Evolutionary conservation across 2,329 filamentous ascomycete genomes (phyloP).

Genomic region (Fusarium illudens): DNA sequence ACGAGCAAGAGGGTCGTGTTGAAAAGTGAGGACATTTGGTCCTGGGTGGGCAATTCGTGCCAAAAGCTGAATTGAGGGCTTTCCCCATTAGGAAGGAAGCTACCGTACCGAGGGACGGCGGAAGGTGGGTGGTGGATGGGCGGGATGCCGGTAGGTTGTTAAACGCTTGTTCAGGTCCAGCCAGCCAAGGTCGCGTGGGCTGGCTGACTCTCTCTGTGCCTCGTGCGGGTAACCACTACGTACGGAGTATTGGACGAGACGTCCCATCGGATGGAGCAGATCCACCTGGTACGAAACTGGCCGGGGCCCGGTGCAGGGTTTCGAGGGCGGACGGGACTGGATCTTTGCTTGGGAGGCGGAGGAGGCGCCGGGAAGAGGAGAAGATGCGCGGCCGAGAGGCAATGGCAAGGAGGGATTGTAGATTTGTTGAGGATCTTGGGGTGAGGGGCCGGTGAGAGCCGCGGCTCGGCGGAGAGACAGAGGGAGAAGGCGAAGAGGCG

Average conservation of each 20-base stretch:
- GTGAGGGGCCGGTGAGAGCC: conserved; percentile 21
- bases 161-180: background rate
- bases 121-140: background rate
- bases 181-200: conserved; percentile 8
- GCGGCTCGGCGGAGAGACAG: conserved; percentile 19
- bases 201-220: background rate
- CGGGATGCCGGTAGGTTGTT: background rate
- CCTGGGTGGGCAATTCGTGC: background rate
- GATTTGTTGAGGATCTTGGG: conserved; percentile 39
- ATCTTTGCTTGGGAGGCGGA: conserved; percentile 23
- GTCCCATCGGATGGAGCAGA: conserved; percentile 9
- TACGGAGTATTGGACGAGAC: background rate
- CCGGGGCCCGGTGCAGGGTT: conserved; percentile 11
- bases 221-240: background rate
- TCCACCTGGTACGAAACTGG: conserved; percentile 18
- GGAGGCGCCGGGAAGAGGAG: conserved; percentile 31
- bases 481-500: background rate
- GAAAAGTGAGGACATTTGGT: background rate
- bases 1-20: background rate
- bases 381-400: conserved; percentile 37
- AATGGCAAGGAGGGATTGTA: conserved; percentile 26
- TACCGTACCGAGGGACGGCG: background rate
- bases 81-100: conserved; percentile 1
- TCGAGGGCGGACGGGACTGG: conserved; percentile 3
- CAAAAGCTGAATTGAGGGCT: background rate